These are phyloP conservation scores for Fusarium keratoplasticum DNA, from an alignment of 2,329 filamentous ascomycete species.

Conservation along the genomic window DNA sequence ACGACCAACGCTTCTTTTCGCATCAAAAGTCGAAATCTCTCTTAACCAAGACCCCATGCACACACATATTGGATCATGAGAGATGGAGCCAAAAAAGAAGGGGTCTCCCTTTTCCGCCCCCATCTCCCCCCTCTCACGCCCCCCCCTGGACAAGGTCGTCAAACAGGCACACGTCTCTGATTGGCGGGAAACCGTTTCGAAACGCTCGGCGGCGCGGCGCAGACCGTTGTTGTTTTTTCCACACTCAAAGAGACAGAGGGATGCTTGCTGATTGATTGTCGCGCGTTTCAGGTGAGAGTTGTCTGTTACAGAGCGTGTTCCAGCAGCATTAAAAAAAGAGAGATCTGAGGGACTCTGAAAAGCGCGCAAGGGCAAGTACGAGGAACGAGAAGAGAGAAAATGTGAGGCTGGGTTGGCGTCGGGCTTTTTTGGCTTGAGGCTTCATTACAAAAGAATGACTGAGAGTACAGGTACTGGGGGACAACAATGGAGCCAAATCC, in stretches of 20 bases:
- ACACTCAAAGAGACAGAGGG: neutral
- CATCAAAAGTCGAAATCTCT: neutral
- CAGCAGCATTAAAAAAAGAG: neutral
- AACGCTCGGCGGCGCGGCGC: conserved; percentile 38
- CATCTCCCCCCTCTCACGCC: neutral
- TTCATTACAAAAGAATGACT: conserved; percentile 9
- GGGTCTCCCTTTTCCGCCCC: neutral
- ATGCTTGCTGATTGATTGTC: conserved; percentile 14
- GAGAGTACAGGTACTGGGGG: conserved; percentile 9
- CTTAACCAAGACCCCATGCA: neutral
- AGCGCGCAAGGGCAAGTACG: conserved; percentile 1
- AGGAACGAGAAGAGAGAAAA: neutral
- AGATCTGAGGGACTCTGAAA: neutral
- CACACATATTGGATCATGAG: conserved; percentile 25
- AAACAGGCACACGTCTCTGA: conserved; percentile 17
- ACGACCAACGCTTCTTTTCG: conserved; percentile 10
- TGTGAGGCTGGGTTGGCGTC: conserved; percentile 10
- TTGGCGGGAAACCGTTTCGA: conserved; percentile 46
- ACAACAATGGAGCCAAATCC: conserved; percentile 19
- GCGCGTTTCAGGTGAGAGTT: conserved; percentile 35
- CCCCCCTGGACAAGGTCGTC: conserved; percentile 4
- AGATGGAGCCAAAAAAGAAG: conserved; percentile 9
- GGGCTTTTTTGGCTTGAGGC: conserved; percentile 1
- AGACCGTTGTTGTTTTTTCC: conserved; percentile 12
- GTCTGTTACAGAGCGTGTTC: conserved; percentile 32